phyloP scores from a whole-genome alignment of 2,329 filamentous ascomycete genomes.

The Onygena corvina region DNA sequence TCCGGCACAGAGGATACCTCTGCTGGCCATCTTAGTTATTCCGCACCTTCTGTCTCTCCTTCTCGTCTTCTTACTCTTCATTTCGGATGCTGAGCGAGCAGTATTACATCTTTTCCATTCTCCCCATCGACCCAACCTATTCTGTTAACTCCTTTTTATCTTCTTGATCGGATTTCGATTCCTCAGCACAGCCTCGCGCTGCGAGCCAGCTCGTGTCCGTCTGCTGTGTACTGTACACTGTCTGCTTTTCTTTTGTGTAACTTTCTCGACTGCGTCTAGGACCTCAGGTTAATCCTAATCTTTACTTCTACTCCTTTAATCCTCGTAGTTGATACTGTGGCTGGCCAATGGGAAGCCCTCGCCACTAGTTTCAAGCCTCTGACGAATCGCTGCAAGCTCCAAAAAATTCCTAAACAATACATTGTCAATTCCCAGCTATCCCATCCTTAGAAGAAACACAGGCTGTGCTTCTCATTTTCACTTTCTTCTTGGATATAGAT shows the following conservation, averaged over 20 bases:
- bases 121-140: not conserved
- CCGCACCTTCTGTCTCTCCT: not conserved
- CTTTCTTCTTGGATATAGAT: not conserved
- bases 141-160: not conserved
- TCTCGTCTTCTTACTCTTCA: not conserved
- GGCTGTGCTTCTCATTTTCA: not conserved
- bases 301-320: not conserved
- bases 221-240: not conserved
- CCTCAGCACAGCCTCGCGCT: not conserved
- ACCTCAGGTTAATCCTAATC: constrained; percentile 6
- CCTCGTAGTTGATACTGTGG: not conserved
- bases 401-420: no score
- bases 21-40: not conserved
- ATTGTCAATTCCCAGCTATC: not conserved
- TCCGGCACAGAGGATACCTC: not conserved
- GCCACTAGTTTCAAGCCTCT: not conserved
- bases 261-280: not conserved
- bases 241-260: not conserved
- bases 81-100: not conserved
- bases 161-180: not conserved
- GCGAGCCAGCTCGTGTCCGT: not conserved
- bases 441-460: no score
- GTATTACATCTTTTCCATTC: not conserved
- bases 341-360: not conserved
- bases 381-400: no score